These are phyloP conservation scores for Phlyctochytrium planicorne DNA, from an alignment of 192 early-diverging fungal genomes.

Conservation along the genomic window DNA sequence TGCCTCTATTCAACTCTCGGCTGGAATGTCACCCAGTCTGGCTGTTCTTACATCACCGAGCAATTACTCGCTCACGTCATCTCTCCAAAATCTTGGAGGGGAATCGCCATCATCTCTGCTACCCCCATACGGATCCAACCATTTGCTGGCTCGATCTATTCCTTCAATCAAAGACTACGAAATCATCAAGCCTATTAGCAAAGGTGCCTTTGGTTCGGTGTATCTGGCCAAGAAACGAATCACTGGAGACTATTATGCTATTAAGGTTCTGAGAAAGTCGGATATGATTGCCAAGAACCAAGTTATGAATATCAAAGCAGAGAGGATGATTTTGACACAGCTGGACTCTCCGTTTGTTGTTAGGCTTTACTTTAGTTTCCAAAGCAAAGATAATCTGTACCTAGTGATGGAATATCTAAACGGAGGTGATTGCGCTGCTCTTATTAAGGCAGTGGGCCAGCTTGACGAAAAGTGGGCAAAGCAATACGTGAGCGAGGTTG, in stretches of 20 bases:
- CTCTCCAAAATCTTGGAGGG: neutral
- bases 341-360: constrained; percentile 83
- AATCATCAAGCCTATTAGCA: constrained; percentile 87
- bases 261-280: constrained; percentile 81
- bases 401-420: constrained; percentile 88
- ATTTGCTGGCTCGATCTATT: constrained; percentile 39
- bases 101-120: neutral
- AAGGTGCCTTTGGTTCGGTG: constrained; percentile 86
- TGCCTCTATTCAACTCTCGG: neutral
- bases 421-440: constrained; percentile 85
- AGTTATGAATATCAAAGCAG: constrained; percentile 85
- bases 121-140: neutral
- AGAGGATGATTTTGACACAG: constrained; percentile 87
- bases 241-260: constrained; percentile 85
- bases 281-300: constrained; percentile 94
- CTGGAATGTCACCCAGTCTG: constrained; percentile 1
- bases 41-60: neutral
- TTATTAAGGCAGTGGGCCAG: constrained; percentile 69
- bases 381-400: constrained; percentile 80
- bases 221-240: constrained; percentile 80
- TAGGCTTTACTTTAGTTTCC: constrained; percentile 81
- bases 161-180: constrained; percentile 87
- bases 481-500: constrained; percentile 82
- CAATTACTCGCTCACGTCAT: neutral
- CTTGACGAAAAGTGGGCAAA: constrained; percentile 82